A percentile compares a stretch with the other conserved stretches of the same genome.
Conservation (phyloP, 2,329 filamentous ascomycete species). For the Diaporthe capsici region DNA sequence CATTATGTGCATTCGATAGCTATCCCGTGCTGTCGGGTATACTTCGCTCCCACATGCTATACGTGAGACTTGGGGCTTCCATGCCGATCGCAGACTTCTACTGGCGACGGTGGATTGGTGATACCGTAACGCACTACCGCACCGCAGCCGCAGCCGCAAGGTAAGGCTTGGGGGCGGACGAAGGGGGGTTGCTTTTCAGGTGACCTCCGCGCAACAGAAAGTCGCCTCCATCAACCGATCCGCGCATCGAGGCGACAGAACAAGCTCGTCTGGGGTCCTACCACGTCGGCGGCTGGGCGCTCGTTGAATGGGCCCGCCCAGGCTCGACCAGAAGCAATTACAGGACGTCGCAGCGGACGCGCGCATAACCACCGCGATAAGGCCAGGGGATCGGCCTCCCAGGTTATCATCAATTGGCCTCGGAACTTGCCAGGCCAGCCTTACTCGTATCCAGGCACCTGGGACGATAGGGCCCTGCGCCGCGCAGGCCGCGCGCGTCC, state of each 20-base stretch:
- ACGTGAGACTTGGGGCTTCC: constrained; percentile 14
- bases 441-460: constrained; percentile 1
- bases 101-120: constrained; percentile 9
- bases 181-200: background rate
- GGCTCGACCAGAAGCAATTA: background rate
- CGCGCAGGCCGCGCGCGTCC: background rate
- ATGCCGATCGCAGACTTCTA: constrained; percentile 24
- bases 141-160: background rate
- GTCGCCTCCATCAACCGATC: constrained; percentile 26
- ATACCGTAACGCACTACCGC: constrained; percentile 3
- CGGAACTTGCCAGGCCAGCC: constrained; percentile 31
- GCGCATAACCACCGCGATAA: background rate
- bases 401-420: constrained; percentile 4
- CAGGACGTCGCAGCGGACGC: background rate
- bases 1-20: background rate
- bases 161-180: background rate
- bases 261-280: background rate
- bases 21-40: constrained; percentile 4
- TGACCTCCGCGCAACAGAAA: background rate
- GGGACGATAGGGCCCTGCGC: background rate
- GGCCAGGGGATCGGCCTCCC: background rate
- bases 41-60: background rate
- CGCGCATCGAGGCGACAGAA: background rate
- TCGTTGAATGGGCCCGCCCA: background rate
- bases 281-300: background rate